phyloP scores from a whole-genome alignment of 148 eudicot genomes.

The Vaccinium corymbosum region DNA sequence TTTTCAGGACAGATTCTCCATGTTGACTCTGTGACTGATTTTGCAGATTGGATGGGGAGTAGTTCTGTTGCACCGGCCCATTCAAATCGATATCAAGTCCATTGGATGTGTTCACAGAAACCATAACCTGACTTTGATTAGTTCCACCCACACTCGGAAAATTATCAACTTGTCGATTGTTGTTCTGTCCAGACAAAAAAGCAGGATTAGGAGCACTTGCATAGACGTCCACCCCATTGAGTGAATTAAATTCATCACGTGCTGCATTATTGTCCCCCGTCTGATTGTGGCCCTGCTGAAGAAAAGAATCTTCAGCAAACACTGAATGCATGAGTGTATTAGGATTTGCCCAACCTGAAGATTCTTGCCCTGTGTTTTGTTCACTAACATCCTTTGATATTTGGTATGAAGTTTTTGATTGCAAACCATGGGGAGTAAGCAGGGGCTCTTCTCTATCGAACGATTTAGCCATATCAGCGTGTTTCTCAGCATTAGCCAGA shows the following conservation, averaged over 20 bases:
- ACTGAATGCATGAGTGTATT: slow-evolving; percentile 27
- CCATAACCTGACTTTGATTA: slow-evolving; percentile 22
- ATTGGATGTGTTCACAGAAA: slow-evolving; percentile 20
- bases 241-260: slow-evolving; percentile 14
- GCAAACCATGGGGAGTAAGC: slow-evolving; percentile 21
- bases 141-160: slow-evolving; percentile 23
- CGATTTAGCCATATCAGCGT: slow-evolving; percentile 22
- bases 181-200: slow-evolving; percentile 32
- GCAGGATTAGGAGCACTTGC: slow-evolving; percentile 19
- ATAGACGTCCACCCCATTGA: slow-evolving; percentile 14
- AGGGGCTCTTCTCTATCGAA: slow-evolving; percentile 24
- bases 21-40: slow-evolving; percentile 25
- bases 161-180: slow-evolving; percentile 22
- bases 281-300: slow-evolving; percentile 23
- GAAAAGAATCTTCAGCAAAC: slow-evolving; percentile 26
- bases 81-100: slow-evolving; percentile 23
- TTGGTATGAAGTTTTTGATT: slow-evolving; percentile 24
- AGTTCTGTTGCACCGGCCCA: slow-evolving; percentile 21
- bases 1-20: slow-evolving; percentile 24
- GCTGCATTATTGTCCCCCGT: slow-evolving; percentile 18
- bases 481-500: slow-evolving; percentile 19
- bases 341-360: slow-evolving; percentile 28
- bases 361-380: slow-evolving; percentile 24
- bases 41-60: slow-evolving; percentile 26
- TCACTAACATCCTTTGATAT: slow-evolving; percentile 16